Evolutionary conservation across 257 asterid species (phyloP).

Genomic region (Coffea canephora): DNA sequence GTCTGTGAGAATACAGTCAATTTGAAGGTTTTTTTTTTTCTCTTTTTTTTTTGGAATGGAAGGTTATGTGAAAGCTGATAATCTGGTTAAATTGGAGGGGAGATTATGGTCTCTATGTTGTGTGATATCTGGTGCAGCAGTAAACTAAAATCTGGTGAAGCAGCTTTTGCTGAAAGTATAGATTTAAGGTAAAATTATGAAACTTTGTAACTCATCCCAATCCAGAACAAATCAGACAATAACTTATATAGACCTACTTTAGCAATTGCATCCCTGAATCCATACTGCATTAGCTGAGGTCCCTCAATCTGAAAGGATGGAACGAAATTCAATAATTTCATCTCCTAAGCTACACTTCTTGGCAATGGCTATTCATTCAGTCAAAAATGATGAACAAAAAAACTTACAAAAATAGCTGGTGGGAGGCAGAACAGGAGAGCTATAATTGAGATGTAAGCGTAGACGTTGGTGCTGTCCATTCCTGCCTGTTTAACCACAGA

Average conservation of each 20-base stretch:
- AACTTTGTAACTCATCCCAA: constrained; percentile 37
- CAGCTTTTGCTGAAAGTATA: too few species aligned
- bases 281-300: constrained; percentile 53
- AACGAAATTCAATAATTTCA: not conserved
- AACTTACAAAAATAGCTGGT: constrained; percentile 54
- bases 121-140: too few species aligned
- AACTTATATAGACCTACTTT: constrained; percentile 60
- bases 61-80: too few species aligned
- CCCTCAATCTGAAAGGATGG: constrained; percentile 48
- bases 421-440: constrained; percentile 65
- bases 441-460: constrained; percentile 62
- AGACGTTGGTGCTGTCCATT: constrained; percentile 65
- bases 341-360: not conserved
- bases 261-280: constrained; percentile 58
- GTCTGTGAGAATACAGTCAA: too few species aligned
- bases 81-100: too few species aligned
- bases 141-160: too few species aligned
- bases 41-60: too few species aligned
- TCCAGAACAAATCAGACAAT: constrained; percentile 63
- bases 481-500: constrained; percentile 43
- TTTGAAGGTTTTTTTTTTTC: too few species aligned
- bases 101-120: too few species aligned
- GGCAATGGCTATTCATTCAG: not conserved
- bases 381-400: not conserved
- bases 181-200: too few species aligned